Percentiles rank a stretch among this genome's conserved stretches.
These are phyloP conservation scores for Penicillium argentinense DNA, from an alignment of 495 filamentous ascomycete genomes.

Conservation along the genomic window DNA sequence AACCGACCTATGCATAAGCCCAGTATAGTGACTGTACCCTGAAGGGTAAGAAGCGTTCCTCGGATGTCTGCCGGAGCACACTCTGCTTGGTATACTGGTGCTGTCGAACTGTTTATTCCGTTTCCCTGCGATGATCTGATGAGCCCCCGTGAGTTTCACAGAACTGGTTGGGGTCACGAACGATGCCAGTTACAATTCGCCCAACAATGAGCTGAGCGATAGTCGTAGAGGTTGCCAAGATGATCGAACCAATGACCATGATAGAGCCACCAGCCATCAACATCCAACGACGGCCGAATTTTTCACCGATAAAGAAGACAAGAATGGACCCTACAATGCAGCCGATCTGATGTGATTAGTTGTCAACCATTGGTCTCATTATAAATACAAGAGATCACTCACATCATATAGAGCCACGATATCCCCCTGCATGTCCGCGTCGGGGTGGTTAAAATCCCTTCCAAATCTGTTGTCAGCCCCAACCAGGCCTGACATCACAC, in stretches of 20 bases:
- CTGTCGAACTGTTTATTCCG: conserved; percentile 51
- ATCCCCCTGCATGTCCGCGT: conserved; percentile 42
- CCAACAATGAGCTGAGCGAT: conserved; percentile 51
- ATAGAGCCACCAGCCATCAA: conserved; percentile 41
- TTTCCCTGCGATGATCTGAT: too few relatives aligned
- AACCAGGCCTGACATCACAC: conserved; percentile 39
- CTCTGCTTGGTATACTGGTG: conserved; percentile 50
- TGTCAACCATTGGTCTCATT: too few relatives aligned
- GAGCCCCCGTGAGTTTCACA: too few relatives aligned
- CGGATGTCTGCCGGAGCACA: conserved; percentile 58
- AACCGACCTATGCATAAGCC: conserved; percentile 46
- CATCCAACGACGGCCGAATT: conserved; percentile 43
- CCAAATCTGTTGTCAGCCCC: conserved; percentile 41
- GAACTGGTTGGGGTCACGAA: too few relatives aligned
- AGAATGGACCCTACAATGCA: conserved; percentile 45
- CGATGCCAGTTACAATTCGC: conserved; percentile 48
- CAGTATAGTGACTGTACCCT: conserved; percentile 42
- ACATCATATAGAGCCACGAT: too few relatives aligned
- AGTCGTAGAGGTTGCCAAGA: conserved; percentile 47
- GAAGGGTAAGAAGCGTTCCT: conserved; percentile 58
- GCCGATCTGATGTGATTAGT: too few relatives aligned
- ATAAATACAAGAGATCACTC: too few relatives aligned
- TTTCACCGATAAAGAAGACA: conserved; percentile 42
- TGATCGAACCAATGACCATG: conserved; percentile 41
- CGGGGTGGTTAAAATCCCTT: conserved; percentile 37